Conservation (phyloP, 768 basidiomycete genomes). For the Suillus luteus region DNA sequence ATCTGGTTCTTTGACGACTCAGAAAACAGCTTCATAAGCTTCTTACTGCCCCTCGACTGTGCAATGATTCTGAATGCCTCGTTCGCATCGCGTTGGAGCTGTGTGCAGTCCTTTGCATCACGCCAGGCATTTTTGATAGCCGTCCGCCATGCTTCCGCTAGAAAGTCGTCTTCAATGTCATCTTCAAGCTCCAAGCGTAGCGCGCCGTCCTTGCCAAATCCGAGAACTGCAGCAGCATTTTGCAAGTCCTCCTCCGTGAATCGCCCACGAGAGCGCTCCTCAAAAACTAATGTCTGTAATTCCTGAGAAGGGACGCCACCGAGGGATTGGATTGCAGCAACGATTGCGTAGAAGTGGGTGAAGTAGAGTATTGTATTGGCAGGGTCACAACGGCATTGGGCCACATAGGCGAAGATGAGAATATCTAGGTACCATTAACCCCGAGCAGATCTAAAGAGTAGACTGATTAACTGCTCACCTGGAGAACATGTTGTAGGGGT, state of each 20-base stretch:
- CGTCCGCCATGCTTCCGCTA: conserved; percentile 68
- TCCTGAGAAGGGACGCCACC: conserved; percentile 47
- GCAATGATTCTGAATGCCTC: conserved; percentile 72
- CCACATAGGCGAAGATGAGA: conserved; percentile 75
- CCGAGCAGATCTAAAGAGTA: background rate
- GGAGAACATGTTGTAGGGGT: conserved; percentile 66
- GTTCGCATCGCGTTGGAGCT: conserved; percentile 55
- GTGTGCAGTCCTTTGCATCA: conserved; percentile 43
- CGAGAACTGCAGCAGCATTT: conserved; percentile 52
- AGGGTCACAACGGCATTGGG: conserved; percentile 83
- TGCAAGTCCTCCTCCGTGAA: conserved; percentile 60
- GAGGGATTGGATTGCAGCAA: conserved; percentile 49
- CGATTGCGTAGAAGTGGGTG: conserved; percentile 53
- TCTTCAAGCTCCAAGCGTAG: conserved; percentile 70
- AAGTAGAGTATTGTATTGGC: conserved; percentile 63
- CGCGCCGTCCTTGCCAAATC: conserved; percentile 63
- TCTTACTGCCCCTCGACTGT: conserved; percentile 56
- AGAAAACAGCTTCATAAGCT: conserved; percentile 53
- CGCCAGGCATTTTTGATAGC: conserved; percentile 60
- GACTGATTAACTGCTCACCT: conserved; percentile 42
- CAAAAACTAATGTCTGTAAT: conserved; percentile 58
- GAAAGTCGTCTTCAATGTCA: conserved; percentile 68
- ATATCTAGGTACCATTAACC: conserved; percentile 48
- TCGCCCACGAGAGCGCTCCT: conserved; percentile 64
- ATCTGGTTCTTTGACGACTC: conserved; percentile 56